Evolutionary conservation across 306 rosid species (phyloP).

Genomic region (Ziziphus jujuba): DNA sequence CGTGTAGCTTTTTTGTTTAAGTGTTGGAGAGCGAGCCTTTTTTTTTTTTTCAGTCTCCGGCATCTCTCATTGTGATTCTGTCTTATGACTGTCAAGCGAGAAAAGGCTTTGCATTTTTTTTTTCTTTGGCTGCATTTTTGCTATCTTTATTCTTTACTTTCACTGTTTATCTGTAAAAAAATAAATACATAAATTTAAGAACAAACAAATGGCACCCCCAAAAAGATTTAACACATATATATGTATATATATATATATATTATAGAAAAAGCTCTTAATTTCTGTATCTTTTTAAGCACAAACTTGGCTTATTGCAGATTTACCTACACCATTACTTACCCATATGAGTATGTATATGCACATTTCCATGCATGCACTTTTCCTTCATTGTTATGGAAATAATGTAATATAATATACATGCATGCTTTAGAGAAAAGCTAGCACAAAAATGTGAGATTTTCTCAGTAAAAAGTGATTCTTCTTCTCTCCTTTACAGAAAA

Average conservation of each 20-base stretch:
- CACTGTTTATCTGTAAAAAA: conserved; percentile 27
- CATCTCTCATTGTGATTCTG: conserved; percentile 36
- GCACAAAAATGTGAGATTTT: no score
- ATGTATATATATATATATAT: no score
- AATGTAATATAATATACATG: no score
- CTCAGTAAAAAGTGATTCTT: no score
- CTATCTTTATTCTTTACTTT: conserved; percentile 47
- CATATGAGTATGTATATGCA: no score
- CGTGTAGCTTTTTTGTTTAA: conserved; percentile 25
- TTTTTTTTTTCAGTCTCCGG: conserved; percentile 25
- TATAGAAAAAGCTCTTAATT: background rate
- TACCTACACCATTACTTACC: no score
- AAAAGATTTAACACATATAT: conserved; percentile 34
- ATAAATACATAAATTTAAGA: background rate
- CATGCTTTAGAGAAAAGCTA: no score
- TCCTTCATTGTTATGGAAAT: no score
- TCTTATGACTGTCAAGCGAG: conserved; percentile 9
- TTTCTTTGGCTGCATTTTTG: conserved; percentile 21
- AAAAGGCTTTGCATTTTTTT: conserved; percentile 20
- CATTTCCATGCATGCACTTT: no score
- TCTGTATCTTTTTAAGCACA: no score
- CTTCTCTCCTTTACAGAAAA: background rate
- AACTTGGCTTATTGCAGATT: no score
- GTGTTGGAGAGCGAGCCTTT: conserved; percentile 59
- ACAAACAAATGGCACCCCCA: conserved; percentile 32